These are phyloP conservation scores for Fusarium sp. DNA, from an alignment of 2,329 filamentous ascomycete genomes.

Conservation along the genomic window DNA sequence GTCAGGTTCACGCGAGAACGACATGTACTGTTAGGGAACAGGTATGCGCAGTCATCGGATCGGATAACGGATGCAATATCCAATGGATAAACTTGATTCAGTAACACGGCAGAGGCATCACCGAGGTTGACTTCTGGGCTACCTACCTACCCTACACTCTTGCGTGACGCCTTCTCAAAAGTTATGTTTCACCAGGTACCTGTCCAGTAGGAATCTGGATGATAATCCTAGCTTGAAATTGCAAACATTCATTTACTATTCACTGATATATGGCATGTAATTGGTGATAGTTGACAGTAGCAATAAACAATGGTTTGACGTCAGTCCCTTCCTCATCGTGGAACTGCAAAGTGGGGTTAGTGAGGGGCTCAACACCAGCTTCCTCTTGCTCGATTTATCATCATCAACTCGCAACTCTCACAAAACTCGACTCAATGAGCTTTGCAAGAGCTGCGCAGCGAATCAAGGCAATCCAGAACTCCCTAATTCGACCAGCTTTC, in stretches of 20 bases:
- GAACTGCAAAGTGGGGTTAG: constrained; percentile 22
- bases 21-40: neutral
- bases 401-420: neutral
- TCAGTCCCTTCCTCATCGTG: constrained; percentile 14
- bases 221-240: neutral
- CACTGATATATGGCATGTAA: neutral
- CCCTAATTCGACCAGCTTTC: constrained; percentile 12
- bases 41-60: neutral
- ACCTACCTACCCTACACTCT: neutral
- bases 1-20: neutral
- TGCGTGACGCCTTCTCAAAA: neutral
- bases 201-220: neutral
- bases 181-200: neutral
- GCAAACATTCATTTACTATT: neutral
- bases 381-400: constrained; percentile 12
- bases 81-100: neutral
- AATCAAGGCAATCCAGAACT: constrained; percentile 40
- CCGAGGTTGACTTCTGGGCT: too few species aligned
- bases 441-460: constrained; percentile 39
- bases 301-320: constrained; percentile 16
- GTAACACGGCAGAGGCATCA: neutral
- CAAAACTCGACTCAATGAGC: constrained; percentile 37
- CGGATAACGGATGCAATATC: neutral
- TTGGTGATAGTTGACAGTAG: neutral
- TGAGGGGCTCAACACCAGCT: constrained; percentile 20